Evolutionary conservation across 768 basidiomycete genomes (phyloP), one percentile per base, ranked within the genome.

Genomic region (Pholiota conissans): DNA sequence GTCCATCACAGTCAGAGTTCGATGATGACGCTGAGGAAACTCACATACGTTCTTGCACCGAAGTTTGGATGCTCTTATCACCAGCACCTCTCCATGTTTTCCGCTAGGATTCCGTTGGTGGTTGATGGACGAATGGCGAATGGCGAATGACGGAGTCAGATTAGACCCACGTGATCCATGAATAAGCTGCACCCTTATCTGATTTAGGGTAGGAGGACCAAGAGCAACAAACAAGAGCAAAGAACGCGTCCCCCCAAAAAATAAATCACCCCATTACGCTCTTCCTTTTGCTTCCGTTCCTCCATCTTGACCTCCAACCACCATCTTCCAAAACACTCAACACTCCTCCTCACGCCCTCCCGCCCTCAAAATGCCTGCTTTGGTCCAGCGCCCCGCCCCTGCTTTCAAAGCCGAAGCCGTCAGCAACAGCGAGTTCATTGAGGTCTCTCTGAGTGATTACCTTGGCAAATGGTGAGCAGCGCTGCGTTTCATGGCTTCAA

Each of bases 301-400:
- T 30, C 22, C 13, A 13, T n/a, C 24, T 50, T 20, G 10, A 34
- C 13, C 32, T 5, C n/a, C 28, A 29, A 50, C 26, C 16, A 16
- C 3, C 18, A 3, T 13, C n/a, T n/a, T n/a, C n/a, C n/a, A n/a
- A n/a, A n/a, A n/a, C n/a, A n/a, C 7, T 18, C 20, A 8, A 30
- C 49, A 32, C 30, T 14, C 34, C 28, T 30, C 18, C 5, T 18
- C n/a, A 52, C n/a, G n/a, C n/a, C n/a, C n/a, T n/a, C n/a, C n/a
- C n/a, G 22, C 2, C 6, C 52, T 40, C 42, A 67, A 47, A 40
- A 84, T 84, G 83, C 76, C 79, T 65, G 86, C 83, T 60, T 76
- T 82, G 48, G 82, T 96, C 65, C 93, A 95, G 78, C 88, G 85
- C 63, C 89, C 92, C 52, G 93, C 94, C 48, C 94, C 94, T 52